These are phyloP conservation scores for Gonapodya prolifera DNA, from an alignment of 192 early-diverging fungal genomes.

Conservation along the genomic window DNA sequence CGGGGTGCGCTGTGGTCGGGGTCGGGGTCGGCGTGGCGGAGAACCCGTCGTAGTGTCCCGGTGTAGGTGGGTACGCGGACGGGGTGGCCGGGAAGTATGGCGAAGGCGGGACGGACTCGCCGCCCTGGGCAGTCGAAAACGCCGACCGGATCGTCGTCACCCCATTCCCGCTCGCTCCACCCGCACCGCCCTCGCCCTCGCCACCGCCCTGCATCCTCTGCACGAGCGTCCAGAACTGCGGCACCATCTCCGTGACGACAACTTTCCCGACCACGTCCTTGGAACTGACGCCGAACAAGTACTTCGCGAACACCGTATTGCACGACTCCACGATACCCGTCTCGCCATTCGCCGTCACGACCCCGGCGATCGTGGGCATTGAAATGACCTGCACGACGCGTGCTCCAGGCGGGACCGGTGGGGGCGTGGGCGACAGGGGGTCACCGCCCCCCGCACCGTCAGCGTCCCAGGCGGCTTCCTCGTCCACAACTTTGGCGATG, in stretches of 20 bases:
- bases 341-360: constrained; percentile 27
- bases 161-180: neutral
- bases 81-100: too few species aligned
- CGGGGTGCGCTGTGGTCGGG: neutral
- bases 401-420: constrained; percentile 7
- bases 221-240: constrained; percentile 37
- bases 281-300: constrained; percentile 41
- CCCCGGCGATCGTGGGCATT: constrained; percentile 47
- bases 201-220: constrained; percentile 22
- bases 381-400: constrained; percentile 39
- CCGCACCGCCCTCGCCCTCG: too few species aligned
- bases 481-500: constrained; percentile 28
- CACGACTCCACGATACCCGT: constrained; percentile 37
- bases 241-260: constrained; percentile 39
- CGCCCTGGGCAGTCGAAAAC: neutral
- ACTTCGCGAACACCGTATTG: constrained; percentile 46
- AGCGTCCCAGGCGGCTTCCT: constrained; percentile 12
- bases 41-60: too few species aligned
- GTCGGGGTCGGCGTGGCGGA: neutral
- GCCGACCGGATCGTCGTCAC: neutral
- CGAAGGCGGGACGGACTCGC: too few species aligned
- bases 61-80: too few species aligned
- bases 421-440: neutral
- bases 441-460: constrained; percentile 9
- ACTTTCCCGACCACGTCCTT: constrained; percentile 30